These are phyloP conservation scores for Phytomonas serpens DNA, from an alignment of 208 protist genomes.

Conservation along the genomic window DNA sequence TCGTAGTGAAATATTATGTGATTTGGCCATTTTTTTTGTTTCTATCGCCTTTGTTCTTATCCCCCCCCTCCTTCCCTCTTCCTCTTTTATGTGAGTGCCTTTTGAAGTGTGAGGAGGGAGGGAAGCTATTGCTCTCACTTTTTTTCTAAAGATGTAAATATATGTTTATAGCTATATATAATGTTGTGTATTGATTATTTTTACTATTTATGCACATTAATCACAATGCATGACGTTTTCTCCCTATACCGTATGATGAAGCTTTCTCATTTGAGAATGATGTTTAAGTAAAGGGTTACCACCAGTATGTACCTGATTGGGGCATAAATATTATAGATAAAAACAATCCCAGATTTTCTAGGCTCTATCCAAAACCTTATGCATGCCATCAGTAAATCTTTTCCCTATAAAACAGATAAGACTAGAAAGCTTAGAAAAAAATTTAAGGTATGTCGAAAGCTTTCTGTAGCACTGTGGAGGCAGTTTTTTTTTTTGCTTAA, in stretches of 20 bases:
- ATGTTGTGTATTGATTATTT: constrained; percentile 5
- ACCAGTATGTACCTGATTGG: neutral
- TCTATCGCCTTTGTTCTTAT: constrained; percentile 10
- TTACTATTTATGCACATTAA: constrained; percentile 3
- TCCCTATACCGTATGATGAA: neutral
- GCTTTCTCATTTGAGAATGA: neutral
- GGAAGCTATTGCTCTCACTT: constrained; percentile 10
- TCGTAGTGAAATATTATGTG: constrained; percentile 4
- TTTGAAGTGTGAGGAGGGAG: neutral
- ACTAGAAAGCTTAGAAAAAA: neutral
- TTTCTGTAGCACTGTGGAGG: neutral
- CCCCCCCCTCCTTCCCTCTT: constrained; percentile 2
- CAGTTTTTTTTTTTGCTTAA: neutral
- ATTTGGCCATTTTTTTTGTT: constrained; percentile 11
- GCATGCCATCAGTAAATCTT: neutral
- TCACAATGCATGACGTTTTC: neutral
- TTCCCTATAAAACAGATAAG: neutral
- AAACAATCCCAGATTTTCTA: neutral
- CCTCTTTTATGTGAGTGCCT: constrained; percentile 9
- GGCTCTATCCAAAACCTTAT: neutral
- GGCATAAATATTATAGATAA: neutral
- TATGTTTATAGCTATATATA: constrained; percentile 14
- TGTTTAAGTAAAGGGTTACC: constrained; percentile 1
- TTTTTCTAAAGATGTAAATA: constrained; percentile 7
- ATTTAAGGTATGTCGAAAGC: neutral